Conservation (phyloP, 805 yeast species). For the Lachancea thermotolerans region DNA sequence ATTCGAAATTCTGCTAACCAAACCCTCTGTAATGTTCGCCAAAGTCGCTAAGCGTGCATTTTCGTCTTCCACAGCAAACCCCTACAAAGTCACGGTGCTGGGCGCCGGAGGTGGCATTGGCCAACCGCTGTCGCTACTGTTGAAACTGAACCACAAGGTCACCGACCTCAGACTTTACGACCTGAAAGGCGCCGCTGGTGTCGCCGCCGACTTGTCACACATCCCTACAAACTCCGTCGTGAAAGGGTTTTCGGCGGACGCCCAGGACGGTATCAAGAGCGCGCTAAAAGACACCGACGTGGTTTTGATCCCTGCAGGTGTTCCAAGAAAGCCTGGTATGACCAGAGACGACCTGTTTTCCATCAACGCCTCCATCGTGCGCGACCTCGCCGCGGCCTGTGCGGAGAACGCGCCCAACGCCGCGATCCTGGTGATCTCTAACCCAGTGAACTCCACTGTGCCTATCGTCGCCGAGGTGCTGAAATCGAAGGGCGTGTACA, state of each 20-base stretch:
- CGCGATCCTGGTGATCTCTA: constrained; percentile 72
- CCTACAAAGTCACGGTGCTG: constrained; percentile 73
- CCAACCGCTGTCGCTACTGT: constrained; percentile 73
- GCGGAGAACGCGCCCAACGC: constrained; percentile 84
- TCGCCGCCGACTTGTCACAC: constrained; percentile 93
- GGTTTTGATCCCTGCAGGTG: constrained; percentile 94
- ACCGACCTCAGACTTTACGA: constrained; percentile 83
- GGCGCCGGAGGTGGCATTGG: constrained; percentile 97
- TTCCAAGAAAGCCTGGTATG: constrained; percentile 98
- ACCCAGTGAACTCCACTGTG: constrained; percentile 96
- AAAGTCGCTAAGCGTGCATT: constrained; percentile 55
- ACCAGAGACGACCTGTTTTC: constrained; percentile 95
- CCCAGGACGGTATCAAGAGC: constrained; percentile 54
- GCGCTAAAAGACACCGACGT: constrained; percentile 72
- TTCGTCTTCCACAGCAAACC: constrained; percentile 57
- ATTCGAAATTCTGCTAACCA: too few species aligned
- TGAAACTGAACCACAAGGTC: constrained; percentile 84
- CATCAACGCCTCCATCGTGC: constrained; percentile 92
- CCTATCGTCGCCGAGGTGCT: constrained; percentile 93
- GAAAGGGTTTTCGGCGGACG: constrained; percentile 80
- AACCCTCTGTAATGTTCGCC: constrained; percentile 39
- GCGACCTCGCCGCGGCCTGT: constrained; percentile 81
- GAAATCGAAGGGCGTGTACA: constrained; percentile 78
- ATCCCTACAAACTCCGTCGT: constrained; percentile 88
- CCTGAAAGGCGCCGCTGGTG: constrained; percentile 90